These are phyloP conservation scores for Prunus mira DNA, from an alignment of 306 rosid genomes.

Conservation along the genomic window DNA sequence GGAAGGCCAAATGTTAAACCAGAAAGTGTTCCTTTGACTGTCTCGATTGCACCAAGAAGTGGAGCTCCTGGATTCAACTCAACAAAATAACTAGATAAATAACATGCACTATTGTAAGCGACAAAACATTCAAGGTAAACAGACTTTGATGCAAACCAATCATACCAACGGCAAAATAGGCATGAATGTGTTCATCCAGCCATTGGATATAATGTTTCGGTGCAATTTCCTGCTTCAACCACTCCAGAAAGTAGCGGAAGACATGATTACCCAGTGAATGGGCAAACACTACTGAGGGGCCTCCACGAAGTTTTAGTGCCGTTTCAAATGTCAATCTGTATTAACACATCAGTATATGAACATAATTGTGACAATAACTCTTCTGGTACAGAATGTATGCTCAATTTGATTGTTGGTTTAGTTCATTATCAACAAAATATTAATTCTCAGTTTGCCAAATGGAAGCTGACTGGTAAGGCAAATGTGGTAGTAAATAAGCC, in stretches of 20 bases:
- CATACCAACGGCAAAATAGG: constrained; percentile 97
- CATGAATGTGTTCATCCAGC: constrained; percentile 94
- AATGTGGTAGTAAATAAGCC: too few relatives aligned
- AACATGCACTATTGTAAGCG: constrained; percentile 7
- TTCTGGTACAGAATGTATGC: not conserved
- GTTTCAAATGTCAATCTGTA: constrained; percentile 91
- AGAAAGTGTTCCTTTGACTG: constrained; percentile 86
- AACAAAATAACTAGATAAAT: constrained; percentile 30
- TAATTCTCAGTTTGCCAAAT: not conserved
- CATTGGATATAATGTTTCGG: constrained; percentile 81
- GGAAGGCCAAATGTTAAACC: constrained; percentile 92
- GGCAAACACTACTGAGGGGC: constrained; percentile 93
- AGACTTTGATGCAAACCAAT: constrained; percentile 13
- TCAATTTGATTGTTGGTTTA: not conserved
- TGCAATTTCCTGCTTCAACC: constrained; percentile 95
- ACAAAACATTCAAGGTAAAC: constrained; percentile 17
- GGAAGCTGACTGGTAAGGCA: too few relatives aligned
- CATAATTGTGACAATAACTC: constrained; percentile 4
- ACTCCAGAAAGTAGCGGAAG: constrained; percentile 95
- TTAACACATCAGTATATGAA: constrained; percentile 13
- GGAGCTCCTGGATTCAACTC: constrained; percentile 65
- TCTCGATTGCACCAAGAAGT: constrained; percentile 85
- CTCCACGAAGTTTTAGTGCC: constrained; percentile 88
- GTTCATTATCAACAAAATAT: not conserved
- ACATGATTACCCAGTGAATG: constrained; percentile 93